phyloP scores from a whole-genome alignment of 352 stramenopile genomes.

The Globisporangium paddicum region DNA sequence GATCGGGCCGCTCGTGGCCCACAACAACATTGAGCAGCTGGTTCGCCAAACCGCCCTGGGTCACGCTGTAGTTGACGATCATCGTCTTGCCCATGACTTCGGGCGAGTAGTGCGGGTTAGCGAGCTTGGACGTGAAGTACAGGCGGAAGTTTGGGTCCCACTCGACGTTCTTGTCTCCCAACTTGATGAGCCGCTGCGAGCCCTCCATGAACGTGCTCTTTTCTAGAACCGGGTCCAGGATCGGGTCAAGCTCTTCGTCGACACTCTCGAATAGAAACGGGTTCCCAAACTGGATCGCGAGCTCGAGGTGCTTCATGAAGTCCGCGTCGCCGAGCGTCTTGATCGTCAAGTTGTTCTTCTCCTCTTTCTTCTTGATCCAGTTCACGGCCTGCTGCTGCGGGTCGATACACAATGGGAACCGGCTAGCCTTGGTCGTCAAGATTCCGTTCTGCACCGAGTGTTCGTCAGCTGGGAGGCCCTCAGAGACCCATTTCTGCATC shows the following conservation, averaged over 20 bases:
- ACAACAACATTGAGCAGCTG: constrained; percentile 95
- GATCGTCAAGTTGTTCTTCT: constrained; percentile 90
- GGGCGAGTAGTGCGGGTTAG: constrained; percentile 93
- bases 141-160: constrained; percentile 93
- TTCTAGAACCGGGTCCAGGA: constrained; percentile 92
- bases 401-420: constrained; percentile 95
- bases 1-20: constrained; percentile 88
- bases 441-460: constrained; percentile 96
- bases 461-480: constrained; percentile 92
- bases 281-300: constrained; percentile 94
- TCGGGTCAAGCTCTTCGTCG: constrained; percentile 93
- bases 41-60: constrained; percentile 88
- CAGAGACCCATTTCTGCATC: constrained; percentile 93
- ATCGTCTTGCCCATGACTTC: constrained; percentile 96
- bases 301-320: constrained; percentile 95
- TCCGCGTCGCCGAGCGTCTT: constrained; percentile 92
- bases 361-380: constrained; percentile 96
- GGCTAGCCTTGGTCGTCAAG: constrained; percentile 90
- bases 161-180: constrained; percentile 93
- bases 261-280: constrained; percentile 95
- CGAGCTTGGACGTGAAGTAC: constrained; percentile 94
- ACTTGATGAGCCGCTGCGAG: constrained; percentile 87
- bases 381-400: constrained; percentile 94
- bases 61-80: constrained; percentile 96
- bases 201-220: constrained; percentile 92